Evolutionary conservation across 306 rosid genomes (phyloP), one percentile per base, ranked within the genome.

Genomic region (Ziziphus jujuba): DNA sequence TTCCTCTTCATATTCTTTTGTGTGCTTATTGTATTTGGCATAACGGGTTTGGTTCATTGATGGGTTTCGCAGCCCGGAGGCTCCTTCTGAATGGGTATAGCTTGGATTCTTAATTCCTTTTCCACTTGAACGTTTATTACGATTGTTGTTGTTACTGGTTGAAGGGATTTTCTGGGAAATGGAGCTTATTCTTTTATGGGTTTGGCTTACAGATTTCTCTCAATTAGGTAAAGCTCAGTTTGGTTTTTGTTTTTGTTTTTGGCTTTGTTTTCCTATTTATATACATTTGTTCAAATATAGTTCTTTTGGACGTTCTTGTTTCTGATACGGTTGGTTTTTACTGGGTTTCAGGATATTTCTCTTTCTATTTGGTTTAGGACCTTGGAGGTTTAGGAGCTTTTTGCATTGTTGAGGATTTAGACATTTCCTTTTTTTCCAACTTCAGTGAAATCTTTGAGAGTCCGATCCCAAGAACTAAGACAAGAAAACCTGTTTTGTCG

Each of bases 11-110:
- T 49, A 9, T 13, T 50, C n/a, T 58, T 33, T 7, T 33, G 70
- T 78, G 67, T 53, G 51, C 34, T 66, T 56, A 44, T 36, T 65
- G 23, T 36, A 34, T 48, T 76, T 71, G 17, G 50, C 21, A 23
- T 50, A 78, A 75, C 73, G 75, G 57, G 83, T 53, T 74, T 21
- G 33, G 62, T 72, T 66, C 51, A 34, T 25, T 51, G 45, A 56
- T 52, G 82, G 54, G 66, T 72, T 77, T 75, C 51, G 69, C 40
- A 14, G 67, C 49, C 52, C 6, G 45, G 77, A 73, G 61, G 54
- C 72, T 63, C 67, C 64, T 80, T 43, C 61, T 68, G 63, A 55
- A 12, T 17, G 65, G 61, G 40, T 63, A 38, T 64, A 23, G 71
- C 70, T 52, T 44, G 23, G 58, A 52, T 57, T 72, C 31, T 75